These are phyloP conservation scores for Kentomonas sorsogonicus DNA, from an alignment of 208 protist species.

Conservation along the genomic window DNA sequence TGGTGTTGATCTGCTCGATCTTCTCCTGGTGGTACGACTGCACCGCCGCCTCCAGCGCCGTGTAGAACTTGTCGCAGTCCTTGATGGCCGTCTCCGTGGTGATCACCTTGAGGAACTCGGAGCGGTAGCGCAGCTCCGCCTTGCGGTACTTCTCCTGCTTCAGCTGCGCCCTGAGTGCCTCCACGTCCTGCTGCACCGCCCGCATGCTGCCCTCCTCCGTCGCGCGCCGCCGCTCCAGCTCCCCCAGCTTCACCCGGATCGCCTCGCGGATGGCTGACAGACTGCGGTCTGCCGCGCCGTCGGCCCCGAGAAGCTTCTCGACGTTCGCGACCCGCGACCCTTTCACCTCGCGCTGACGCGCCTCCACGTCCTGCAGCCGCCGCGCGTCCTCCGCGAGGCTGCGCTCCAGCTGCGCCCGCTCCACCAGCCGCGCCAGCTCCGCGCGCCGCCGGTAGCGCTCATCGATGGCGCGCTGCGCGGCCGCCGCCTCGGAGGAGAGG, in stretches of 20 bases:
- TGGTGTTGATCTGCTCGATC: slow-evolving; percentile 98
- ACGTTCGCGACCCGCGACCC: slow-evolving; percentile 25
- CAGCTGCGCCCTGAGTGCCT: slow-evolving; percentile 51
- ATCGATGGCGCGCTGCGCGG: slow-evolving; percentile 27
- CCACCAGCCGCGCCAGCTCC: slow-evolving; percentile 42
- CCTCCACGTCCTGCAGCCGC: slow-evolving; percentile 34
- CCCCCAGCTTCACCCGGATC: slow-evolving; percentile 55
- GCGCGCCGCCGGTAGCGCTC: slow-evolving; percentile 31
- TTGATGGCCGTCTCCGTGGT: slow-evolving; percentile 83
- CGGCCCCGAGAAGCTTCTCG: slow-evolving; percentile 50
- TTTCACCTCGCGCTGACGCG: slow-evolving; percentile 37
- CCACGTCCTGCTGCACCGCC: slow-evolving; percentile 69
- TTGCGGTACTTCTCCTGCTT: slow-evolving; percentile 69
- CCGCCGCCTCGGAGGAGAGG: slow-evolving; percentile 23
- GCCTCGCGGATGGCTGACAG: slow-evolving; percentile 58
- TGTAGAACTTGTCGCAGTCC: slow-evolving; percentile 90
- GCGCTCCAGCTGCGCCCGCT: slow-evolving; percentile 27
- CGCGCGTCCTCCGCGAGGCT: slow-evolving; percentile 43
- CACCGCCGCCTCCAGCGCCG: slow-evolving; percentile 91
- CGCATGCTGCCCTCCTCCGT: slow-evolving; percentile 77
- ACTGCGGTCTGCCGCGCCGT: slow-evolving; percentile 27
- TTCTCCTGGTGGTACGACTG: slow-evolving; percentile 98
- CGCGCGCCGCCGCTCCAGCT: slow-evolving; percentile 53
- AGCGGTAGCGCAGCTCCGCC: slow-evolving; percentile 84
- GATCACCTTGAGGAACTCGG: slow-evolving; percentile 84